Evolutionary conservation across 2,329 filamentous ascomycete species (phyloP), one percentile per base, ranked within the genome.

Genomic region (Acrocalymma vagum): DNA sequence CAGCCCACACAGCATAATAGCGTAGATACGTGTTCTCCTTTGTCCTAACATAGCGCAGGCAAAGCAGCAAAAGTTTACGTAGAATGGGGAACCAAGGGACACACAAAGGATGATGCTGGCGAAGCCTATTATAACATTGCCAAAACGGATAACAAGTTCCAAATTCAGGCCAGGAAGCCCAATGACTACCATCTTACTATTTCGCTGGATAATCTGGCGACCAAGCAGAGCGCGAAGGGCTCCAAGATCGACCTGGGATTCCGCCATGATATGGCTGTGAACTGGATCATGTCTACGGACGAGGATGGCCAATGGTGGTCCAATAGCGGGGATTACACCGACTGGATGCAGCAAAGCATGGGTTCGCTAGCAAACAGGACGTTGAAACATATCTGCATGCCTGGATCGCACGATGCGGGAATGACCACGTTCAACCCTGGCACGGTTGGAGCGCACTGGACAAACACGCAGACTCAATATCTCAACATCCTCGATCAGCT

Each of bases 361-460:
- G 58, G 56, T 3, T 64, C 62, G 4, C 48, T 74, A 5, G 67
- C 65, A 3, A 67, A 68, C 29, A 69, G 76, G 9, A 69, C 67
- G 1, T 54, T 79, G 0, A 71, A 72, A 35, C 69, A 78, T 20
- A 64, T 79, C 13, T 67, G 72, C 32, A 72, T 80, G 65, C 76
- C 76, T 0, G 77, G 76, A 7, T 70, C 73, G 3, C 76, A 80
- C 44, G 74, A 79, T 42, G 65, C 75, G 0, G 77, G 75, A n/a
- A 79, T 80, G 75, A 71, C 66, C 16, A 63, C 46, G 1, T 74
- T 75, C 45, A 70, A 59, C 10, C 52, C 58, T 2, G 62, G 66
- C 10, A 73, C 74, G 4, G 60, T 67, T 23, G 61, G 72, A 9
- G 74, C 71, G 3, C 59, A 59, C 13, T 56, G 60, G n/a, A 46